Base-by-base conservation (phyloP, 495 filamentous ascomycete genomes). In the Wilcoxina mikolae region DNA sequence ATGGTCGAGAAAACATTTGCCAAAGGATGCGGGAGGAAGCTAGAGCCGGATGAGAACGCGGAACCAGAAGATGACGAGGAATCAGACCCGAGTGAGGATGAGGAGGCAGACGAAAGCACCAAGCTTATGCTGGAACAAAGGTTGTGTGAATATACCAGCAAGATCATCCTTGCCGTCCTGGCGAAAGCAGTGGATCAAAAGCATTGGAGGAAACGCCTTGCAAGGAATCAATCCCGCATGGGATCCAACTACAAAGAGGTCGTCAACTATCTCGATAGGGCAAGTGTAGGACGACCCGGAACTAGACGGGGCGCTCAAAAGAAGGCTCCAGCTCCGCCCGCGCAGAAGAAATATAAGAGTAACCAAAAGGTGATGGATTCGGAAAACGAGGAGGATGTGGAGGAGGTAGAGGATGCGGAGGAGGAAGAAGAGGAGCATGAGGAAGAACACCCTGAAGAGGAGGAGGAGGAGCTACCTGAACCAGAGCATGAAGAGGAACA, bases 131-230 rank as follows among this genome's bases (percentile, higher is more conserved):
- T 85, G 1, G 90, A 96, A 65, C 78, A 89, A 60, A 76, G 79
- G 17, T 73, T 96, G 0, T 95, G 90, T 69, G 83, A 86, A 59
- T 72, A 94, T 2, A 78, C 88, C 3, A 82, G 83, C 35, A 88
- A 87, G 59, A 74, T 91, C 29, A 85, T 95, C 7, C 72, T 93
- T 22, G 81, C 81, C 0, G 78, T 93, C 23, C 72, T 85, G 3
- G 86, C 79, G 7, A 78, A 80, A 35, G 76, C 84, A 17, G 65
- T 94, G 42, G 87, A 94, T 56, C 69, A 73, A 15, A 74, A 68
- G 1, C 78, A 76, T 1, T 72, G 88, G 22, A 73, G 75, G 48
- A 74, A 77, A 58, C 70, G 83, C 24, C 71, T 95, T 12, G 68
- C 75, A 29, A 72, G 79, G 56, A 88, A 94, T 65, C 78, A 77